Conservation (phyloP, 2,329 filamentous ascomycete genomes). For the Gremmenia infestans region DNA sequence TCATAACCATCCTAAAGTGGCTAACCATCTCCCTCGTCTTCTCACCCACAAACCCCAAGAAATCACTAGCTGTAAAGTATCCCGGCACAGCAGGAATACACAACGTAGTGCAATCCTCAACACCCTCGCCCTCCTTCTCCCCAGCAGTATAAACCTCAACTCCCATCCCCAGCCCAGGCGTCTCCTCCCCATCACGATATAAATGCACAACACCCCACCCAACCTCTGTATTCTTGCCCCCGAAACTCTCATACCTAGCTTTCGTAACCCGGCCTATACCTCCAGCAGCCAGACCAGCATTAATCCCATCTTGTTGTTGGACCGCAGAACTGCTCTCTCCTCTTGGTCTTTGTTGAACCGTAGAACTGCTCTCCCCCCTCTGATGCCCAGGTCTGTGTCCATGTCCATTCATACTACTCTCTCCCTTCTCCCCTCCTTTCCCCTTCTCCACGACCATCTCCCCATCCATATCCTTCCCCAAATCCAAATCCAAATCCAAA, state of each 20-base stretch:
- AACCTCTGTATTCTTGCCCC: slow-evolving; percentile 66
- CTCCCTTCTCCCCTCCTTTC: too few relatives aligned
- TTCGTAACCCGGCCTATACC: slow-evolving; percentile 62
- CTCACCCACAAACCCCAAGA: slow-evolving; percentile 87
- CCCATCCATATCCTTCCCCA: neutral
- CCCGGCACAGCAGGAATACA: slow-evolving; percentile 94
- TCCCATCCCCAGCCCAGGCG: slow-evolving; percentile 51
- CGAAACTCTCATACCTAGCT: slow-evolving; percentile 69
- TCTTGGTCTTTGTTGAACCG: slow-evolving; percentile 25
- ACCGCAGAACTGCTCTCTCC: slow-evolving; percentile 29
- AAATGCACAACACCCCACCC: slow-evolving; percentile 93
- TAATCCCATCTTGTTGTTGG: slow-evolving; percentile 15
- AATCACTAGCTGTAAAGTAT: slow-evolving; percentile 86
- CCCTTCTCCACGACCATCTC: neutral
- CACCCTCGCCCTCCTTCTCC: slow-evolving; percentile 29
- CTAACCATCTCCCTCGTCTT: slow-evolving; percentile 80
- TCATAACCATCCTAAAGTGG: slow-evolving; percentile 93
- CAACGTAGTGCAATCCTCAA: slow-evolving; percentile 69
- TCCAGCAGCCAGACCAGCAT: slow-evolving; percentile 38
- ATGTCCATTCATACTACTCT: neutral
- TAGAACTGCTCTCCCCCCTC: slow-evolving; percentile 28
- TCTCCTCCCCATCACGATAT: slow-evolving; percentile 80
- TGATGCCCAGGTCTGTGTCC: neutral
- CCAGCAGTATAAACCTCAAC: slow-evolving; percentile 20
- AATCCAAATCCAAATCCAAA: slow-evolving; percentile 60